A percentile compares a stretch with the other conserved stretches of the same genome.
phyloP scores from a whole-genome alignment of 371 early-diverging fungal genomes.

The Mucor sp. region DNA sequence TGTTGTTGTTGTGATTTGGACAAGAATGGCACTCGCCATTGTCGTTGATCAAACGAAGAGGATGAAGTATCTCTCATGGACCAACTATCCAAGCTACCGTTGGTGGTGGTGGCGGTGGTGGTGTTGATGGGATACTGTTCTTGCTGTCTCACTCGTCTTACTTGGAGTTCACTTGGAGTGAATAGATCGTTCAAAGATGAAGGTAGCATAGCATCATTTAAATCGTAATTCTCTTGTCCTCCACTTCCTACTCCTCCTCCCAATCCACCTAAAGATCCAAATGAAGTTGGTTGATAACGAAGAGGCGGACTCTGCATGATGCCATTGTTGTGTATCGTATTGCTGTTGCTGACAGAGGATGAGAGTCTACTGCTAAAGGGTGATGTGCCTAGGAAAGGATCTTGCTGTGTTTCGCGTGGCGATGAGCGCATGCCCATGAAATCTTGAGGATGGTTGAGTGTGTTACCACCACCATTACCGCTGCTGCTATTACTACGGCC shows the following conservation, averaged over 20 bases:
- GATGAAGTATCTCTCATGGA: not conserved
- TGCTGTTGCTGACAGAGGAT: not conserved
- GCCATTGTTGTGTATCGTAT: not conserved
- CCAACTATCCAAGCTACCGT: not conserved
- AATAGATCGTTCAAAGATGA: constrained; percentile 62
- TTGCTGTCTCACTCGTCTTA: constrained; percentile 36
- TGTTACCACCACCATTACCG: not conserved
- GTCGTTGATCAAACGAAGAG: not conserved
- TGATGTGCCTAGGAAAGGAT: constrained; percentile 8
- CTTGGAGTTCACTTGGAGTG: constrained; percentile 52
- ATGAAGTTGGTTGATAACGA: not conserved
- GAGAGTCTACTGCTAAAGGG: not conserved
- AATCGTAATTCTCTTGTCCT: constrained; percentile 18
- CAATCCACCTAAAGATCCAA: not conserved
- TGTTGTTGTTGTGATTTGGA: constrained; percentile 3
- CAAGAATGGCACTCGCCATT: constrained; percentile 19
- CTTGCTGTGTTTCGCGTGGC: constrained; percentile 22
- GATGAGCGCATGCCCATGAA: constrained; percentile 25
- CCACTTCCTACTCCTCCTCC: too few relatives aligned
- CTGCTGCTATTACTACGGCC: constrained; percentile 3
- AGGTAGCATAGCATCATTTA: constrained; percentile 47
- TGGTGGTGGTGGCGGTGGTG: not conserved
- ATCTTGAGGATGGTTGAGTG: constrained; percentile 9
- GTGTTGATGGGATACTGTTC: not conserved
- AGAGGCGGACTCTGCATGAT: not conserved